Percentiles rank a stretch among this genome's conserved stretches.
These are phyloP conservation scores for Xylaria flabelliformis DNA, from an alignment of 495 filamentous ascomycete species.

Conservation along the genomic window DNA sequence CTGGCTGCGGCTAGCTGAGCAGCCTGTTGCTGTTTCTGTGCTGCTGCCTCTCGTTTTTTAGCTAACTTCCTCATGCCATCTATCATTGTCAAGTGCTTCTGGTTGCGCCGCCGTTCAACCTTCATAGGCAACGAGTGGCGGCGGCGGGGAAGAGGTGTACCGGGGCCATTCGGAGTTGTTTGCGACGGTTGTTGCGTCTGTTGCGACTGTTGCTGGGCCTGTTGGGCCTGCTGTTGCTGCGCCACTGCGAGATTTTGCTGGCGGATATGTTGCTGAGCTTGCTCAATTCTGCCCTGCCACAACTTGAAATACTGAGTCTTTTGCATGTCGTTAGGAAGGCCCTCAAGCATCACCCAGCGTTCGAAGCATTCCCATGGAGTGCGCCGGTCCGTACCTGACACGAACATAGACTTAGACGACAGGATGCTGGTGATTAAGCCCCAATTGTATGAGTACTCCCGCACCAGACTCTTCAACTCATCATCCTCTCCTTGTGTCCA, in stretches of 20 bases:
- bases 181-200: constrained; percentile 57
- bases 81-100: constrained; percentile 83
- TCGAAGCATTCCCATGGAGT: constrained; percentile 99
- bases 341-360: constrained; percentile 89
- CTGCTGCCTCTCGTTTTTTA: constrained; percentile 84
- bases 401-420: constrained; percentile 72
- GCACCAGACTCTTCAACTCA: constrained; percentile 79
- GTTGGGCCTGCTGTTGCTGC: constrained; percentile 62
- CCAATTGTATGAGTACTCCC: constrained; percentile 97
- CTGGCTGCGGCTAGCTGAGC: constrained; percentile 71
- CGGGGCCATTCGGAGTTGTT: constrained; percentile 61
- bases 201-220: constrained; percentile 56
- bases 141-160: constrained; percentile 61
- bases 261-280: constrained; percentile 69
- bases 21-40: constrained; percentile 85
- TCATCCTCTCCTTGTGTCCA: constrained; percentile 93
- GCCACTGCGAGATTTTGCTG: constrained; percentile 63
- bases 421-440: constrained; percentile 85
- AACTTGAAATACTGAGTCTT: constrained; percentile 92
- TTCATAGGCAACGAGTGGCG: constrained; percentile 73
- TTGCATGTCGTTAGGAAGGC: constrained; percentile 85
- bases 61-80: constrained; percentile 95
- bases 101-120: constrained; percentile 84
- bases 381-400: constrained; percentile 83
- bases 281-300: constrained; percentile 80